These are phyloP conservation scores for Lachnellula cervina DNA, from an alignment of 2,329 filamentous ascomycete species.

Conservation along the genomic window DNA sequence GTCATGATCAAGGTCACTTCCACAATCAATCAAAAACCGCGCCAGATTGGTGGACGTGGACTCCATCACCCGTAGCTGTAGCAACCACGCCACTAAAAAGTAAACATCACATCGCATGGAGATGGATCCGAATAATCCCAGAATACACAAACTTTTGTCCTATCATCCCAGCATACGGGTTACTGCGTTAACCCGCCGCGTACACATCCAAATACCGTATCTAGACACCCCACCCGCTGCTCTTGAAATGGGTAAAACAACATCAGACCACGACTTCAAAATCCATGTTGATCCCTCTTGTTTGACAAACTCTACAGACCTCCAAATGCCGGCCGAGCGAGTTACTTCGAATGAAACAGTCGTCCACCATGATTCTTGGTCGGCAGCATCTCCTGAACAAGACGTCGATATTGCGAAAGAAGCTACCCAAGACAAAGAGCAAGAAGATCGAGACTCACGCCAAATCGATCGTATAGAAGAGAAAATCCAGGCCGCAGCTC, in stretches of 20 bases:
- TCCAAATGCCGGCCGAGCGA: slow-evolving; percentile 19
- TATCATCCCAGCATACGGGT: slow-evolving; percentile 13
- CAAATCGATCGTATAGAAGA: slow-evolving; percentile 40
- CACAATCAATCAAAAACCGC: too few relatives aligned
- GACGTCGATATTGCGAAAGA: slow-evolving; percentile 8
- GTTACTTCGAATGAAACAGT: slow-evolving; percentile 22
- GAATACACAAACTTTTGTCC: too few relatives aligned
- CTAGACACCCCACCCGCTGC: not conserved
- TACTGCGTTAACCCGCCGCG: slow-evolving; percentile 23
- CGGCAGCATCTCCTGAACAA: not conserved
- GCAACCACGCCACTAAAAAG: too few relatives aligned
- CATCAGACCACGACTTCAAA: slow-evolving; percentile 21
- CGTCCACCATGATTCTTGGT: slow-evolving; percentile 20
- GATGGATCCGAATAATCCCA: too few relatives aligned
- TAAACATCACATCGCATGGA: too few relatives aligned
- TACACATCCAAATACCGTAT: slow-evolving; percentile 14
- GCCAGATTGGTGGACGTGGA: too few relatives aligned
- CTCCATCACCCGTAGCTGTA: too few relatives aligned
- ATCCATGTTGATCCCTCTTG: slow-evolving; percentile 30
- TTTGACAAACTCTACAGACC: slow-evolving; percentile 19
- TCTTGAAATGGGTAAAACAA: slow-evolving; percentile 20
- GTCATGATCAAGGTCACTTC: too few relatives aligned
- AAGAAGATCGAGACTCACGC: slow-evolving; percentile 20
- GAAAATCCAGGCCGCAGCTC: slow-evolving; percentile 48
- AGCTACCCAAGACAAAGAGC: slow-evolving; percentile 11